Base-by-base conservation (phyloP, 2,329 filamentous ascomycete genomes). In the Ilyonectria robusta region DNA sequence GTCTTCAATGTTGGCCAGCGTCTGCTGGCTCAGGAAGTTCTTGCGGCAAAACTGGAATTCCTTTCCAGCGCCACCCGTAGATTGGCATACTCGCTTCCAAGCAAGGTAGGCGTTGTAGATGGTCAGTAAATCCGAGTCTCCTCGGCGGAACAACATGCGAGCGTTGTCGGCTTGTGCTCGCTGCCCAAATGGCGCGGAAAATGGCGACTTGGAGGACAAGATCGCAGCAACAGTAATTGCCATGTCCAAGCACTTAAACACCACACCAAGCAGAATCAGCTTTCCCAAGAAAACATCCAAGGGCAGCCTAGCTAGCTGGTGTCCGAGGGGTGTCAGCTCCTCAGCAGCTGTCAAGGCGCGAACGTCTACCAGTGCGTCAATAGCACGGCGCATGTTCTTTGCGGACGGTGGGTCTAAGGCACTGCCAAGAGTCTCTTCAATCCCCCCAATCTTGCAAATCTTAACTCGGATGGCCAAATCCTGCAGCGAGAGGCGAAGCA, bases 401-500 rank as follows among this genome's bases (percentile, higher is more conserved):
- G 93, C 87, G 0, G 93, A 95, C 0, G 96, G 96, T 1, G 95
- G 92, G 77, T 99, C 96, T 17, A 99, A 85, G 4, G 96, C 96
- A 79, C 95, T 91, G 23, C 92, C 89, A 10, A 99, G 86, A 0
- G 95, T 98, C 73, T 95, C 90, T 78, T 98, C 95, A 60, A 98
- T 97, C 46, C 94, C 92, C 11, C 96, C 96, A 48, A 99, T 88
- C 77, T 97, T 97, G 85, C 95, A 99, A 51, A 98, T 97, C 82
- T 99, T 99, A 71, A 98, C 95, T 9, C 96, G 91, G 78, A 99
- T 95, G 6, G 97, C 94, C 11, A 99, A 85, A 77, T 99, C 96
- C 80, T 99, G 96, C 11, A 99, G 84, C 0, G 96, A 98, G 4
- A 99, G 85, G 1, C 96, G 92, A 46, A 99, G 89, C 90, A 99